These are phyloP conservation scores for Sporothrix euskadiensis DNA, from an alignment of 2,329 filamentous ascomycete species.

Conservation along the genomic window DNA sequence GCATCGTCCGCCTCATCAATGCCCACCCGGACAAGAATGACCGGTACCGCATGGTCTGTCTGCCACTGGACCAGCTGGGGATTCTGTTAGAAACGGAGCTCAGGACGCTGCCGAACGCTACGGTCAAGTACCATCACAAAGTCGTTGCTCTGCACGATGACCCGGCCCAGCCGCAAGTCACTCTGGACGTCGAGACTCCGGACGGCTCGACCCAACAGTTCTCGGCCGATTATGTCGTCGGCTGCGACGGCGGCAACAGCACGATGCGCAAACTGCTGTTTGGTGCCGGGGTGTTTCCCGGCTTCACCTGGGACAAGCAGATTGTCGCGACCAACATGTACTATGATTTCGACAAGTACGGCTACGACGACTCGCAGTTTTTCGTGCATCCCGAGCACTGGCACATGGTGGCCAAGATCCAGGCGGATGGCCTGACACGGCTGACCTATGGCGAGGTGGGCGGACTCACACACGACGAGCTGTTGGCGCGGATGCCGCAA, in stretches of 20 bases:
- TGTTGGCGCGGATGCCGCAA: slow-evolving; percentile 52
- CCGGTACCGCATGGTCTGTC: slow-evolving; percentile 41
- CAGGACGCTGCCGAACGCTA: slow-evolving; percentile 38
- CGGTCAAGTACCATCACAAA: slow-evolving; percentile 45
- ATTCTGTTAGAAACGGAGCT: slow-evolving; percentile 45
- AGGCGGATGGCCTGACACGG: slow-evolving; percentile 59
- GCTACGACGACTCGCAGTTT: slow-evolving; percentile 58
- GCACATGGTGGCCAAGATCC: slow-evolving; percentile 62
- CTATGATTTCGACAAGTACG: slow-evolving; percentile 58
- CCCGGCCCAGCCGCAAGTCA: slow-evolving; percentile 35
- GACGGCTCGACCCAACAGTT: slow-evolving; percentile 32
- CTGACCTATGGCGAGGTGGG: slow-evolving; percentile 62
- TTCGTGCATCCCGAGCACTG: slow-evolving; percentile 59
- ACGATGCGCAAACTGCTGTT: slow-evolving; percentile 50
- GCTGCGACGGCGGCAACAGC: slow-evolving; percentile 46
- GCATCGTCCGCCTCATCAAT: slow-evolving; percentile 9
- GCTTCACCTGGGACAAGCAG: slow-evolving; percentile 60
- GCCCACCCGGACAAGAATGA: neutral
- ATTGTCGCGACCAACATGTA: slow-evolving; percentile 67
- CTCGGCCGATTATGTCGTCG: slow-evolving; percentile 47
- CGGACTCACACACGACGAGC: slow-evolving; percentile 54
- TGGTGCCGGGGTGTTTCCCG: slow-evolving; percentile 54
- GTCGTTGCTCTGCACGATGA: slow-evolving; percentile 43
- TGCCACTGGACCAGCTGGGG: slow-evolving; percentile 48
- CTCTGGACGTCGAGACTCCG: slow-evolving; percentile 36